Base-by-base conservation (phyloP, 768 basidiomycete genomes). In the Leccinum olivaceopallidum region DNA sequence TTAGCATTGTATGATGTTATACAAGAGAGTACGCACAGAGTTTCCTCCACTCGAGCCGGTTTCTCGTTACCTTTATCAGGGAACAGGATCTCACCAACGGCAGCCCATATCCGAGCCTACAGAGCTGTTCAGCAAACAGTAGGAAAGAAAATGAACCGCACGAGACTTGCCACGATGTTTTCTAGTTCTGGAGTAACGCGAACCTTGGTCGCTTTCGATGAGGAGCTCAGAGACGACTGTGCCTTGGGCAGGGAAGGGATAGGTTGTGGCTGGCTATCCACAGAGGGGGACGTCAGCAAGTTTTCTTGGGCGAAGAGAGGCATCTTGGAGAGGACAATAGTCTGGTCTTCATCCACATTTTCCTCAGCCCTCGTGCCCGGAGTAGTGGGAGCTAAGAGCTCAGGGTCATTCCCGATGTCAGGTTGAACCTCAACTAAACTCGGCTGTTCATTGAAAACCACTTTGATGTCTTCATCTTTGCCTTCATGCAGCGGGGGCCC, bases 51-150 rank as follows among this genome's bases (percentile, higher is more conserved):
- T 28, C 74, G 77, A 37, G 81, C 81, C 26, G 81, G 79, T 57
- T 78, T 80, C 56, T 70, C 76, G 14, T 71, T 73, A 48, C 63
- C 63, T 65, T 83, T 76, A 14, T 83, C 83, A 18, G 85, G 83
- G 75, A 83, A 81, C 18, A 92, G 78, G 37, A 85, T 75, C 50
- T 91, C 89, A 20, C 86, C 83, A 12, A 86, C 77, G 10, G 85
- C 83, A 12, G 77, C 61, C 88, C 89, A 89, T 63, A 93, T 87
- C 67, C 85, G 90, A 28, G 80, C 69, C 91, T 92, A 63, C 8
- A 42, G 4, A 5, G 13, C 13, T 5, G 10, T 44, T 61, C 32
- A 53, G 30, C 5, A 22, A 57, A 51, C 2, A 50, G 5, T 3
- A 22, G 18, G 28, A 37, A 55, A 30, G 24, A 50, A 57, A 30